Evolutionary conservation across 1,284 basidiomycete genomes (phyloP), one percentile per base, ranked within the genome.

Genomic region (Gomphus bonarii): DNA sequence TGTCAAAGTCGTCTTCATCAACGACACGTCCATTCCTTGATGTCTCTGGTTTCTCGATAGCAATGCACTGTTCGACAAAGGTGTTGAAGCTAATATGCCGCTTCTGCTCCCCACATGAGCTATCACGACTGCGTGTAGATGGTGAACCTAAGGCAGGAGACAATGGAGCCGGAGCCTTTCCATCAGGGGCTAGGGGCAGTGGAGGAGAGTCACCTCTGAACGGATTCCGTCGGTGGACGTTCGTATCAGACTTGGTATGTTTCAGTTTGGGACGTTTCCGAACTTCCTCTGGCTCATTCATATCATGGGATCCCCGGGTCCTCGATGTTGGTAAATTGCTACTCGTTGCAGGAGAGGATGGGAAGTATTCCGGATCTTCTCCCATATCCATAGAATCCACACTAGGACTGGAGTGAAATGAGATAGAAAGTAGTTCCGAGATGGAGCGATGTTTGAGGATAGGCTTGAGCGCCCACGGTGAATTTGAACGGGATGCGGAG

Each of bases 21-120:
- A 62, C 70, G n/a, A 40, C 50, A 18, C 18, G 16, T 51, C 58
- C 60, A 22, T 59, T 56, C 28, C 54, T n/a, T 9, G 57, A 14
- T 5, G 58, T 51, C n/a, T 51, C 25, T 0, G 82, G 84, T 65
- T 84, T 83, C 65, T 89, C 87, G 66, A 99, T 87, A n/a, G 95
- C 90, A 62, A 99, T 95, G 68, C 85, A 94, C 70, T 98, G 97
- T 71, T 98, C 92, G 40, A 99, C 95, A 66, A 95, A 95, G 1
- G 94, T 95, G 71, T 98, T 98, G 80, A 99, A 99, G 65, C 82
- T 89, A 73, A 99, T 99, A 69, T 98, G 95, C 61, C 81, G 79
- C 71, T 82, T 84, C 61, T 71, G 71, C 61, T 66, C 64, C 25
- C 60, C 66, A 62, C 58, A 64, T 58, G 58, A 59, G 46, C 51